Evolutionary conservation across 2,329 filamentous ascomycete genomes (phyloP).

Genomic region (Magnaporthiopsis rhizophila): DNA sequence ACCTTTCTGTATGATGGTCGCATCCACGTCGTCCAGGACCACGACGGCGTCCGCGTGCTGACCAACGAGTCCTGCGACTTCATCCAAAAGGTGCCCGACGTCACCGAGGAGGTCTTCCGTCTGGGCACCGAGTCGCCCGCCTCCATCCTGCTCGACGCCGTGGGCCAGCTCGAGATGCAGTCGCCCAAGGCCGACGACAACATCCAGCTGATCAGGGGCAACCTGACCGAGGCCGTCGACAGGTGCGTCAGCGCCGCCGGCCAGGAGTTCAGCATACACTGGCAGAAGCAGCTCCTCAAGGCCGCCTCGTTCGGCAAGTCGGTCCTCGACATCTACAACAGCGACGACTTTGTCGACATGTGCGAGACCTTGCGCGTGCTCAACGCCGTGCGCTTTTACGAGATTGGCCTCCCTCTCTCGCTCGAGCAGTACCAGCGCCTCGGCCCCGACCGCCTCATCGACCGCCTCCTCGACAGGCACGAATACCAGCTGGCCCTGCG

Average conservation of each 20-base stretch:
- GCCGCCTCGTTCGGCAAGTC: slow-evolving; percentile 97
- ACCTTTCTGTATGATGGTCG: slow-evolving; percentile 86
- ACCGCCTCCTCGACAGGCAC: slow-evolving; percentile 76
- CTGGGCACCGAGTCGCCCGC: slow-evolving; percentile 82
- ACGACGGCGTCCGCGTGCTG: slow-evolving; percentile 81
- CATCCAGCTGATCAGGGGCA: slow-evolving; percentile 84
- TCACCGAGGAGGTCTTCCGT: slow-evolving; percentile 82
- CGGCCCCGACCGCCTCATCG: slow-evolving; percentile 80
- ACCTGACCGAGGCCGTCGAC: slow-evolving; percentile 86
- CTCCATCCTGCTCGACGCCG: slow-evolving; percentile 87
- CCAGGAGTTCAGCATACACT: slow-evolving; percentile 80
- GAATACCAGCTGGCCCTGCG: slow-evolving; percentile 87
- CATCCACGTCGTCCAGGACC: slow-evolving; percentile 74
- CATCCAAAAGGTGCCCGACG: slow-evolving; percentile 82
- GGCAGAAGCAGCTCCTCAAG: slow-evolving; percentile 94
- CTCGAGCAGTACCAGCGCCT: slow-evolving; percentile 91
- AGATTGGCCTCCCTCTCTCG: slow-evolving; percentile 81
- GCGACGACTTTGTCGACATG: slow-evolving; percentile 98
- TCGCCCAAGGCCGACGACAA: slow-evolving; percentile 97
- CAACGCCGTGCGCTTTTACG: slow-evolving; percentile 86
- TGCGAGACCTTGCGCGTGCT: slow-evolving; percentile 88
- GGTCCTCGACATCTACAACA: slow-evolving; percentile 93
- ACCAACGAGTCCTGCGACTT: slow-evolving; percentile 97
- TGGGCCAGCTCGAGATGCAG: slow-evolving; percentile 83
- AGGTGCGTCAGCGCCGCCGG: slow-evolving; percentile 89